phyloP scores from a whole-genome alignment of 371 early-diverging fungal species.

The Saksenaea oblongispora region DNA sequence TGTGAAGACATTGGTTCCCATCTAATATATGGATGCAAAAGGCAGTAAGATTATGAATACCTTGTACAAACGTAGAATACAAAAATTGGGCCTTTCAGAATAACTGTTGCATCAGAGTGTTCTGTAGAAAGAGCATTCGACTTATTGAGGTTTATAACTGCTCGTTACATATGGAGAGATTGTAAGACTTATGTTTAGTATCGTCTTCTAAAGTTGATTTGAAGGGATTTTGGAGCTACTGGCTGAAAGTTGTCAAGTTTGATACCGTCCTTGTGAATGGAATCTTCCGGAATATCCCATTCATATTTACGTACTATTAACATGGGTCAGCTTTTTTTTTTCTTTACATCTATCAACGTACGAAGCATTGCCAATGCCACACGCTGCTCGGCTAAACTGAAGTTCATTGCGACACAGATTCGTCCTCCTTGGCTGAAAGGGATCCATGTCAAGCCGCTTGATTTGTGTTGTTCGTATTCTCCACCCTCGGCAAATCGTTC shows the following conservation, averaged over 20 bases:
- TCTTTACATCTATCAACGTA: constrained; percentile 14
- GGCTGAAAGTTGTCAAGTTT: neutral
- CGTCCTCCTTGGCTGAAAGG: constrained; percentile 49
- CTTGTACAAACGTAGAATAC: too few species aligned
- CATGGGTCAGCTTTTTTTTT: neutral
- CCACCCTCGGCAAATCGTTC: constrained; percentile 42
- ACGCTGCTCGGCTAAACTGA: constrained; percentile 19
- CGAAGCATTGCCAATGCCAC: constrained; percentile 18
- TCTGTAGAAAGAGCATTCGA: neutral
- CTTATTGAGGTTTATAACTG: neutral
- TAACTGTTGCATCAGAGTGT: too few species aligned
- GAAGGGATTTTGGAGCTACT: neutral
- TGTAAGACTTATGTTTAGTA: neutral
- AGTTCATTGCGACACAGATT: constrained; percentile 36
- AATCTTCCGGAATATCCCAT: constrained; percentile 9
- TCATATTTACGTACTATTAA: constrained; percentile 11
- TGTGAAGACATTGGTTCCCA: too few species aligned
- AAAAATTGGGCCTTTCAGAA: too few species aligned
- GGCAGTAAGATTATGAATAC: too few species aligned
- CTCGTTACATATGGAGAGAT: too few species aligned
- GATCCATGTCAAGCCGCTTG: constrained; percentile 29
- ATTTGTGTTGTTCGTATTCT: constrained; percentile 5
- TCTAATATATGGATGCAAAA: too few species aligned
- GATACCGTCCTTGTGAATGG: constrained; percentile 12
- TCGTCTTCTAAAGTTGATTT: neutral